A percentile compares a stretch with the other conserved stretches of the same genome.
Conservation (phyloP, 2,329 filamentous ascomycete genomes). For the Colletotrichum navitas region DNA sequence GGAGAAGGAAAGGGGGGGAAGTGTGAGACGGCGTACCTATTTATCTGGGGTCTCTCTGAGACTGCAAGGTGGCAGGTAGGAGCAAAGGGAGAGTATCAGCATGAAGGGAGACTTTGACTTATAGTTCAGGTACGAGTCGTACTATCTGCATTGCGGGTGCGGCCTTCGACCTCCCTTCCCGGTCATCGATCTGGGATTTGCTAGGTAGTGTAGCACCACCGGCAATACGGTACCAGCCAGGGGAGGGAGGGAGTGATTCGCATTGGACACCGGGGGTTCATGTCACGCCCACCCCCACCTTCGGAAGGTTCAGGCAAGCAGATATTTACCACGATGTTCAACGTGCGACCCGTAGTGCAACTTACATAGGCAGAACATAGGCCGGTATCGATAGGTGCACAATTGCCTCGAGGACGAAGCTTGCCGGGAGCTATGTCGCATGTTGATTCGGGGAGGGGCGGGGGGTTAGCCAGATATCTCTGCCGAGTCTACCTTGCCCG, state of each 20-base stretch:
- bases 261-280: conserved; percentile 30
- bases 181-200: not conserved
- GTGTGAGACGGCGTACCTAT: conserved; percentile 36
- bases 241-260: not conserved
- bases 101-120: conserved; percentile 28
- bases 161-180: conserved; percentile 14
- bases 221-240: not conserved
- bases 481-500: conserved; percentile 3
- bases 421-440: conserved; percentile 38
- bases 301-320: conserved; percentile 14
- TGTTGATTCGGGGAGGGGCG: conserved; percentile 22
- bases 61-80: conserved; percentile 26
- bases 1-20: conserved; percentile 17
- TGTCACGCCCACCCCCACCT: conserved; percentile 38
- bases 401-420: conserved; percentile 36
- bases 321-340: conserved; percentile 15
- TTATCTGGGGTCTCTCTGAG: conserved; percentile 37
- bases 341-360: conserved; percentile 31
- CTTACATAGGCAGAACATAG: conserved; percentile 3
- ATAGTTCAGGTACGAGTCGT: conserved; percentile 39
- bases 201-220: conserved; percentile 7
- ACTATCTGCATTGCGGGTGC: conserved; percentile 30
- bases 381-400: no score
- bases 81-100: conserved; percentile 29
- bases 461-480: conserved; percentile 6